phyloP scores from a whole-genome alignment of 1,284 basidiomycete genomes.

The Ustilago sp. region DNA sequence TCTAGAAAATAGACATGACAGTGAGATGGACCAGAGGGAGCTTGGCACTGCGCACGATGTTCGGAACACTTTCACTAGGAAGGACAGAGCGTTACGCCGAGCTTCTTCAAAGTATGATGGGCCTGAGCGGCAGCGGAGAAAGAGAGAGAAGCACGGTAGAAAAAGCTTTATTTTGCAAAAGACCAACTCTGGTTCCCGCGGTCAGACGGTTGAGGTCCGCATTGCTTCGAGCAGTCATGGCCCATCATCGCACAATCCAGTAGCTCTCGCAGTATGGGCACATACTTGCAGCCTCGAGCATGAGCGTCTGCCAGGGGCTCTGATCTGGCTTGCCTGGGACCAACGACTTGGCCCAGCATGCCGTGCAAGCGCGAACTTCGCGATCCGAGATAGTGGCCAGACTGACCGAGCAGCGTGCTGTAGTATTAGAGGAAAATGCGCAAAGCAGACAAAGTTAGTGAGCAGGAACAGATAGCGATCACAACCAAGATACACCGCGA shows the following conservation, averaged over 20 bases:
- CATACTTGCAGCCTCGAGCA: conserved; percentile 17
- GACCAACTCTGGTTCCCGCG: neutral
- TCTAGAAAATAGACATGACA: neutral
- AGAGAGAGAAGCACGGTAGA: neutral
- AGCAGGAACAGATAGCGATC: neutral
- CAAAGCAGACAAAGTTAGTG: neutral
- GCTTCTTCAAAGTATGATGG: neutral
- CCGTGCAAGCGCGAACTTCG: conserved; percentile 34
- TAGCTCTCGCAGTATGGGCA: conserved; percentile 39
- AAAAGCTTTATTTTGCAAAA: neutral
- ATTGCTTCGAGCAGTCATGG: neutral
- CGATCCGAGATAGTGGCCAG: conserved; percentile 37
- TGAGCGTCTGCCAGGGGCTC: conserved; percentile 9
- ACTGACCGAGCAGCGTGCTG: conserved; percentile 47
- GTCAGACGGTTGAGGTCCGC: neutral
- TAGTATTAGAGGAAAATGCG: neutral
- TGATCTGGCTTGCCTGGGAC: conserved; percentile 14
- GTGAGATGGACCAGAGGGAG: neutral
- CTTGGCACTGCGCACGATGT: neutral
- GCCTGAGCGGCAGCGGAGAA: neutral
- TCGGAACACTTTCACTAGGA: neutral
- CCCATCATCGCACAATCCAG: conserved; percentile 35
- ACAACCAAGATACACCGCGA: neutral
- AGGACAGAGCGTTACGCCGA: neutral
- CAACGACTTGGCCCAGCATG: conserved; percentile 44